These are phyloP conservation scores for Mycosphaerella sp. DNA, from an alignment of 2,329 filamentous ascomycete genomes.

Conservation along the genomic window DNA sequence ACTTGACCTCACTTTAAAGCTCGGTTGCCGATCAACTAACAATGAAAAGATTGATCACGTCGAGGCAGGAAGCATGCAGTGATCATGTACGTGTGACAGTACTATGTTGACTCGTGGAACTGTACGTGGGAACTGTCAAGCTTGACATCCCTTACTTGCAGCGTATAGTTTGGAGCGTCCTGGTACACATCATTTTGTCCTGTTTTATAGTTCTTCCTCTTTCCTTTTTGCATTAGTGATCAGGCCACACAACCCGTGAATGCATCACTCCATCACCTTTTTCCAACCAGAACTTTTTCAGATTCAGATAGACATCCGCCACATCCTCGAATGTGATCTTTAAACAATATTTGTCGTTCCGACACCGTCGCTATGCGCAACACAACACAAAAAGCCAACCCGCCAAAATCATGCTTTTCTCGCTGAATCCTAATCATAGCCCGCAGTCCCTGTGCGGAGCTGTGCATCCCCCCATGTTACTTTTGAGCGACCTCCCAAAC, in stretches of 20 bases:
- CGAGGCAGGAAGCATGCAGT: background rate
- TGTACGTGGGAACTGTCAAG: background rate
- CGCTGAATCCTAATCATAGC: constrained; percentile 16
- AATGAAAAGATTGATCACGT: background rate
- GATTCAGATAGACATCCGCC: background rate
- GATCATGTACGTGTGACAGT: background rate
- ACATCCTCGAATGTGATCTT: background rate
- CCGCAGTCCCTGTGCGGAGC: constrained; percentile 15
- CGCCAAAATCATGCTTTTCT: constrained; percentile 6
- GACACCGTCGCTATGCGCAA: constrained; percentile 16
- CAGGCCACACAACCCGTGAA: too few relatives aligned
- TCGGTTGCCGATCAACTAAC: background rate
- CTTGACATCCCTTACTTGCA: background rate
- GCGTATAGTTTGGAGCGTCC: background rate
- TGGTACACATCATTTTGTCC: background rate
- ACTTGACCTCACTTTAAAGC: background rate
- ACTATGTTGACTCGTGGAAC: background rate
- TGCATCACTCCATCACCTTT: background rate
- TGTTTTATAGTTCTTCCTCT: background rate
- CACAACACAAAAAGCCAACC: background rate
- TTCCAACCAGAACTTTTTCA: background rate
- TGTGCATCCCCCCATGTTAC: constrained; percentile 7
- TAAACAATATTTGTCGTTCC: background rate
- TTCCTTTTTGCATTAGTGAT: too few relatives aligned
- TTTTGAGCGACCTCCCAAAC: constrained; percentile 3